Conservation (phyloP, 495 filamentous ascomycete genomes). For the Lasiosphaeria ovina region DNA sequence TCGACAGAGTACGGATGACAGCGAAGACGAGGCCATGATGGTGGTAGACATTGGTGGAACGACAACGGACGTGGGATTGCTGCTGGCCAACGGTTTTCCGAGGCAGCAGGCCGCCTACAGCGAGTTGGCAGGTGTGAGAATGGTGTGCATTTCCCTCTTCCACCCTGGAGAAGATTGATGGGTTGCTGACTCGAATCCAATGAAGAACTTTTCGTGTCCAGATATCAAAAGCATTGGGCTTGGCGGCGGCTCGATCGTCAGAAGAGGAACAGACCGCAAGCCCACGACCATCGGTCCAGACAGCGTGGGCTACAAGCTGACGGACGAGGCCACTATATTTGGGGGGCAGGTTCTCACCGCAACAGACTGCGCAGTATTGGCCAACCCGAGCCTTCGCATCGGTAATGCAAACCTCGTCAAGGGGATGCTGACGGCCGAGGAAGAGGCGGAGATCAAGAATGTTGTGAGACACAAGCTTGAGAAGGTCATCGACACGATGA, state of each 20-base stretch:
- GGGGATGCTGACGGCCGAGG: conserved; percentile 16
- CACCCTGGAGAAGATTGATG: not conserved
- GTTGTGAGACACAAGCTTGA: conserved; percentile 38
- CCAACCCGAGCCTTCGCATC: conserved; percentile 28
- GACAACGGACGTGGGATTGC: conserved; percentile 44
- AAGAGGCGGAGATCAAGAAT: conserved; percentile 21
- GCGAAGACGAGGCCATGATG: conserved; percentile 32
- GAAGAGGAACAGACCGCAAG: conserved; percentile 24
- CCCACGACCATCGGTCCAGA: conserved; percentile 52
- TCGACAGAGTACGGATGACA: conserved; percentile 5
- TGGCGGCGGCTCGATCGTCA: conserved; percentile 52
- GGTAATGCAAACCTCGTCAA: conserved; percentile 23
- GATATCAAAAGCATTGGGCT: conserved; percentile 53
- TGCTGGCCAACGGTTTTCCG: conserved; percentile 47
- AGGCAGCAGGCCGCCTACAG: conserved; percentile 43
- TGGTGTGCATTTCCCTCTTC: conserved; percentile 17
- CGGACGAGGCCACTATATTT: conserved; percentile 48
- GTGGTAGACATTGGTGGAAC: conserved; percentile 54
- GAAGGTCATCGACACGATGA: conserved; percentile 48
- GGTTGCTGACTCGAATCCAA: not conserved
- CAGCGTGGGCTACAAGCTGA: conserved; percentile 54
- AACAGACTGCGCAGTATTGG: conserved; percentile 49
- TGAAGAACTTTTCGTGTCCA: conserved; percentile 44
- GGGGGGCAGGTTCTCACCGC: conserved; percentile 49
- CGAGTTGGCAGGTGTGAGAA: conserved; percentile 44